Percentiles rank a stretch among this genome's conserved stretches.
phyloP scores from a whole-genome alignment of 495 filamentous ascomycete genomes.

The Letharia lupina region DNA sequence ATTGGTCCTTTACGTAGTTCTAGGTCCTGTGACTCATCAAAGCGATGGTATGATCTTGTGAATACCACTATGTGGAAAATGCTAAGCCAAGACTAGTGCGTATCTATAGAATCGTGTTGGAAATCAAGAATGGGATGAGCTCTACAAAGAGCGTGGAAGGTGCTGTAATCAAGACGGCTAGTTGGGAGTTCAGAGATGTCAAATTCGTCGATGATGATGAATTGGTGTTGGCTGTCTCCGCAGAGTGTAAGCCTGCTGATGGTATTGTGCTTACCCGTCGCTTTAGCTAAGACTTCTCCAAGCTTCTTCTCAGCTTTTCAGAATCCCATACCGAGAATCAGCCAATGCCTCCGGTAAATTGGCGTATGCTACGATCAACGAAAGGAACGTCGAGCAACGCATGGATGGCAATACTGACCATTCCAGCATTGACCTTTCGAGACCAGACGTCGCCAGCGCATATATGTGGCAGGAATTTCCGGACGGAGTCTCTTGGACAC shows the following conservation, averaged over 20 bases:
- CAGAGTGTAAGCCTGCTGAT: conserved; percentile 32
- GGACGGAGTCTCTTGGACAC: conserved; percentile 28
- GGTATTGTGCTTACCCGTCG: conserved; percentile 7
- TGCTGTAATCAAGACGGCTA: conserved; percentile 35
- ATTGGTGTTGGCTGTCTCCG: conserved; percentile 43
- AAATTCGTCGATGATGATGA: conserved; percentile 49
- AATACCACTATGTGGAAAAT: not conserved
- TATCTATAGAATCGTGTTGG: conserved; percentile 42
- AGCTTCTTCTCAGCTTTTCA: conserved; percentile 23
- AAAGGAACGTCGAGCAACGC: not conserved
- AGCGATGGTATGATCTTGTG: conserved; percentile 15
- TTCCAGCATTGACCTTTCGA: conserved; percentile 11
- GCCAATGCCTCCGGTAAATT: conserved; percentile 5
- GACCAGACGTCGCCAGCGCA: conserved; percentile 1
- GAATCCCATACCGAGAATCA: conserved; percentile 17
- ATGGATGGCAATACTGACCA: not conserved
- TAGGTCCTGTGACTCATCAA: conserved; percentile 24
- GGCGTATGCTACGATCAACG: conserved; percentile 1
- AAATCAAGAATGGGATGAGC: conserved; percentile 48
- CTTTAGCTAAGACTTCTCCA: not conserved
- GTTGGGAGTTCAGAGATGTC: conserved; percentile 42
- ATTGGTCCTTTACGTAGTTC: conserved; percentile 29
- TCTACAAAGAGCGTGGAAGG: conserved; percentile 38
- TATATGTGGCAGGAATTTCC: conserved; percentile 19
- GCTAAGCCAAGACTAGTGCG: conserved; percentile 33